These are phyloP conservation scores for Globisporangium carolinianum DNA, from an alignment of 352 stramenopile genomes.

Conservation along the genomic window DNA sequence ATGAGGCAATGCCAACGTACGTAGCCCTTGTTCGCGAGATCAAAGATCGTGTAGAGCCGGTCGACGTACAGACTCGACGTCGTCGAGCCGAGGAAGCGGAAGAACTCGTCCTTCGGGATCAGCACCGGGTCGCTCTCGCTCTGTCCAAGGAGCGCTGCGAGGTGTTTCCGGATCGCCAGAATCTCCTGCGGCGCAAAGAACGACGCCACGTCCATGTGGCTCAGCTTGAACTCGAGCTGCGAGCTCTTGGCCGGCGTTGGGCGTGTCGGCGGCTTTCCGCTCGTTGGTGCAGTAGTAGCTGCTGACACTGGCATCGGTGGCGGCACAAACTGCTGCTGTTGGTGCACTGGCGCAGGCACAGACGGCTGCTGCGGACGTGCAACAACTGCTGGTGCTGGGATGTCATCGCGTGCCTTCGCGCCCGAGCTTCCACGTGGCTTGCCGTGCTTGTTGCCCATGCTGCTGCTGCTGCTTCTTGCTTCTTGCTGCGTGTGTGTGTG, in stretches of 20 bases:
- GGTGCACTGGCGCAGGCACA: conserved; percentile 5
- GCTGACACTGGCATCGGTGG: conserved; percentile 1
- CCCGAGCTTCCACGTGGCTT: conserved; percentile 37
- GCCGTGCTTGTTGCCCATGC: conserved; percentile 82
- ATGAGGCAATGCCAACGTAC: conserved; percentile 17
- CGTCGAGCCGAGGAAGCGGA: conserved; percentile 67
- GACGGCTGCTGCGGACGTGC: conserved; percentile 12
- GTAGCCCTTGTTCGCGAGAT: conserved; percentile 69
- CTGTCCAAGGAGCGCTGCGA: conserved; percentile 58
- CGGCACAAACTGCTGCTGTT: conserved; percentile 7
- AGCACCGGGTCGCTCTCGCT: conserved; percentile 60
- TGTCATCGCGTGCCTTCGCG: conserved; percentile 13
- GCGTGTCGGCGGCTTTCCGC: conserved; percentile 13
- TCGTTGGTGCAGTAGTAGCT: conserved; percentile 10
- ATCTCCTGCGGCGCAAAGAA: conserved; percentile 78
- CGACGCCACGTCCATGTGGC: conserved; percentile 58
- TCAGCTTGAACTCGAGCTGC: conserved; percentile 62
- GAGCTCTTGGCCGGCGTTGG: conserved; percentile 19
- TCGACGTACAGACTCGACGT: conserved; percentile 78
- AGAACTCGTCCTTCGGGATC: conserved; percentile 85
- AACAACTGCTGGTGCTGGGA: conserved; percentile 3
- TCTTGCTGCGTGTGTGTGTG: background rate
- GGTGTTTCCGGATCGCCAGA: conserved; percentile 69
- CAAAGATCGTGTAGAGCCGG: conserved; percentile 83
- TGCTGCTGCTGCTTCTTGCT: conserved; percentile 2